Base-by-base conservation (phyloP, 768 basidiomycete species). In the Leucocoprinus birnbaumii region DNA sequence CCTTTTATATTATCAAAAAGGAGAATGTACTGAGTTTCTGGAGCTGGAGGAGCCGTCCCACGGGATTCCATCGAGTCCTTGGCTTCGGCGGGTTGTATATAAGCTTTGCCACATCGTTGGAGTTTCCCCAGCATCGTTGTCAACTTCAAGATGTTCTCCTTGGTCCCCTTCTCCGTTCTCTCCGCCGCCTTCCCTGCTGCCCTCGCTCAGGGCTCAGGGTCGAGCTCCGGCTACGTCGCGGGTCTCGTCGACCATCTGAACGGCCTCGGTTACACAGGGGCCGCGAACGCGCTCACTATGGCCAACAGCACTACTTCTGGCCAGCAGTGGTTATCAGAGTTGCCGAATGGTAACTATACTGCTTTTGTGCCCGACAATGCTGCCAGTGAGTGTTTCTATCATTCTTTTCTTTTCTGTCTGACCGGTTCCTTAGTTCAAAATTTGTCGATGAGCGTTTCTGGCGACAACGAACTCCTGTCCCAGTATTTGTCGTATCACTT, bases 401-500 rank as follows among this genome's bases (percentile, higher is more conserved):
- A n/a, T n/a, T 14, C 18, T 58, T 43, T 26, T 51, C 38, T 21
- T n/a, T 27, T 21, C 14, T 50, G 62, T 63, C 73, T 56, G 6
- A 58, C 16, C 31, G 34, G 7, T 63, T 6, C 62, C 56, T 22
- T 66, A 77, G 53, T 72, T 67, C 49, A 55, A 58, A 49, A 69
- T 65, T 46, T 69, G 66, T 57, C 67, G 66, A 41, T 57, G 3
- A 25, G 52, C 5, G 53, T 68, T 5, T 46, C 64, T 0, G 59
- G 62, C 21, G 63, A 70, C 45, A 21, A 55, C 1, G 56, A 62
- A 0, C 53, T 61, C 1, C 61, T 86, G 10, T 75, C 79, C 38
- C 69, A 82, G 57, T 67, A 80, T 40, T 58, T 87, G 37, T 70
- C 81, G 4, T 86, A 85, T 64, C 85, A 86, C 64, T 65, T 85